Evolutionary conservation across 73 alveolate species (phyloP), one percentile per base, ranked within the genome.

Genomic region (Loxodes magnus): DNA sequence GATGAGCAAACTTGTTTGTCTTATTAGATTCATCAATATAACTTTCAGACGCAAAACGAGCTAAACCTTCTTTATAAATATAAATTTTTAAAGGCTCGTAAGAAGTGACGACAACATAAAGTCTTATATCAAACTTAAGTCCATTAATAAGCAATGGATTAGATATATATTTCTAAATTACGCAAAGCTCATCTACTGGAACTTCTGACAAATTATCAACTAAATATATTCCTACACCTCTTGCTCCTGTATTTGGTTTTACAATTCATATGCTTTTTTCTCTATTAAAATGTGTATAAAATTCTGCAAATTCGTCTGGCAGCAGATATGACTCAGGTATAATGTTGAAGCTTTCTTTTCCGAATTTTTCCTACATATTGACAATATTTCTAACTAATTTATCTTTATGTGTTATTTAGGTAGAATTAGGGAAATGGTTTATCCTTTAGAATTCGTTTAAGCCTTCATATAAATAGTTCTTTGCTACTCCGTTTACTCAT

Each of bases 341-440:
- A 22, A 85, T 74, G 46, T 80, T 84, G 28, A 71, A 69, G 46
- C 68, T 63, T 34, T 57, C 65, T 2, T 63, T 35, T 21, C 81
- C 87, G 43, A 27, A 63, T 64, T 59, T 77, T 64, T 67, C 84
- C 66, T 74, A 71, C 90, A 68, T 79, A 17, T 61, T 64, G 42
- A 67, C 81, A 27, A 84, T 56, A 62, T 84, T 79, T 30, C 52
- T 50, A 34, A 87, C 72, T 67, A 84, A 61, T 44, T 59, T 76
- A 66, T 84, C 96, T 64, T 84, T 84, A 35, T 93, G 67, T 20
- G 93, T 77, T 19, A 84, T 48, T 56, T 84, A 93, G 52, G 67
- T 75, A 44, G 76, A 55, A 35, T 62, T 63, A 2, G 96, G 96
- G 56, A 84, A 84, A 35, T 84, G 96, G 39, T 79, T 79, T n/a